These are phyloP conservation scores for Apophysomyces elegans DNA, from an alignment of 371 early-diverging fungal species.

Conservation along the genomic window DNA sequence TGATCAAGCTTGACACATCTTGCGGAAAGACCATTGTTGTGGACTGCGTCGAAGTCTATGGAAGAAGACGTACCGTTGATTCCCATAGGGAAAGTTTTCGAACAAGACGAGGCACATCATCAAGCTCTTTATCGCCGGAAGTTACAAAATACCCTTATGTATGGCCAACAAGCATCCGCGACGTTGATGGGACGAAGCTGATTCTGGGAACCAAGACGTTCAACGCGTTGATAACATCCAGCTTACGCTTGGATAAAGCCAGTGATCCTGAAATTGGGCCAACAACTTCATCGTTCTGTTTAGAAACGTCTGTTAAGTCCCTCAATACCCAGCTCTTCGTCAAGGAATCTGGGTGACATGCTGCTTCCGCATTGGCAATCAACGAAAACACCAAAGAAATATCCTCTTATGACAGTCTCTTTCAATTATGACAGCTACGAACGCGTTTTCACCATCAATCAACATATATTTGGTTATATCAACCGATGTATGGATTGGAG, in stretches of 20 bases:
- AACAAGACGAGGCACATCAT: neutral
- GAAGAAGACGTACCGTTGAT: constrained; percentile 15
- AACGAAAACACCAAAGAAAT: too few relatives aligned
- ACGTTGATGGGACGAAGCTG: neutral
- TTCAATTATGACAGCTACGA: too few relatives aligned
- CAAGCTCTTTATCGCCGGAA: neutral
- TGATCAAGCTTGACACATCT: constrained; percentile 13
- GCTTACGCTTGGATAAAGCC: neutral
- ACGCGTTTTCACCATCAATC: too few relatives aligned
- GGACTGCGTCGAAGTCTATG: constrained; percentile 30
- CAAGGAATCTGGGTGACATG: too few relatives aligned
- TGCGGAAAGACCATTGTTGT: constrained; percentile 23
- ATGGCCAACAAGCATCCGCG: neutral
- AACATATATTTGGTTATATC: too few relatives aligned
- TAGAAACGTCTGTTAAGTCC: too few relatives aligned
- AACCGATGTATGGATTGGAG: too few relatives aligned
- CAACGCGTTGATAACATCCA: neutral
- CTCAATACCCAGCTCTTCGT: too few relatives aligned
- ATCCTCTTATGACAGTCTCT: too few relatives aligned
- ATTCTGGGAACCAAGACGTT: neutral
- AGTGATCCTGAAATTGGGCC: too few relatives aligned
- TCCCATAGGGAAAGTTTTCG: neutral
- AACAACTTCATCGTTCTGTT: too few relatives aligned
- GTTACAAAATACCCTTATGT: neutral
- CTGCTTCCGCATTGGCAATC: too few relatives aligned